Evolutionary conservation across 2,329 filamentous ascomycete genomes (phyloP), one percentile per base, ranked within the genome.

Genomic region (Ceratocystis eucalypticola): DNA sequence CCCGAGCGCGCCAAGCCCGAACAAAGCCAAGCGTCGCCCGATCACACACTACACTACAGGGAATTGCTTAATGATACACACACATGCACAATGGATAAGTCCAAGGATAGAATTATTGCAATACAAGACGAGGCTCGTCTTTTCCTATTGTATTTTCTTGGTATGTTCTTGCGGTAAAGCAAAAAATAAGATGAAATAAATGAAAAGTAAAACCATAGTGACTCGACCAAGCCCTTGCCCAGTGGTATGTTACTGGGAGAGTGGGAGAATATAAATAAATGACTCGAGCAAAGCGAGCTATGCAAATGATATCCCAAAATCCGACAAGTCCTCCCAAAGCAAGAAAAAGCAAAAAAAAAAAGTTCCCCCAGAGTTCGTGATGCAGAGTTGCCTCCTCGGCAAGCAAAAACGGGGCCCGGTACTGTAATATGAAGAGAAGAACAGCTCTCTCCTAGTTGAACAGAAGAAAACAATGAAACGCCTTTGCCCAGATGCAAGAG

Each of bases 251-350:
- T 20, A 10, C 25, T 55, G 50, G 25, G 8, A 44, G 62, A 33
- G 62, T 30, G 62, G 44, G 62, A 64, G 62, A 53, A 44, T 61
- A 28, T 53, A 66, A 62, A 66, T 48, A 62, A 50, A 22, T 2
- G 12, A 41, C 37, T 41, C 37, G 37, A 62, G 53, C 15, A 48
- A 45, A 64, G 25, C 22, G 17, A 22, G 50, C 22, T 17, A 65
- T 37, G 48, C 48, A 57, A 65, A 50, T 65, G 48, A 57, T 57
- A 57, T 65, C 63, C 50, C 28, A 20, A 64, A 30, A 53, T 41
- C 20, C n/a, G 55, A 55, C 22, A 65, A 41, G 46, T 30, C 46
- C 48, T 10, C 48, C 48, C 48, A 28, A 20, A 67, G 25, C n/a
- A 53, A 45, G 62, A 30, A 66, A 25, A 61, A 48, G 61, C 12